These are phyloP conservation scores for Eucalyptus polybractea DNA, from an alignment of 345 rosid species.

Conservation along the genomic window DNA sequence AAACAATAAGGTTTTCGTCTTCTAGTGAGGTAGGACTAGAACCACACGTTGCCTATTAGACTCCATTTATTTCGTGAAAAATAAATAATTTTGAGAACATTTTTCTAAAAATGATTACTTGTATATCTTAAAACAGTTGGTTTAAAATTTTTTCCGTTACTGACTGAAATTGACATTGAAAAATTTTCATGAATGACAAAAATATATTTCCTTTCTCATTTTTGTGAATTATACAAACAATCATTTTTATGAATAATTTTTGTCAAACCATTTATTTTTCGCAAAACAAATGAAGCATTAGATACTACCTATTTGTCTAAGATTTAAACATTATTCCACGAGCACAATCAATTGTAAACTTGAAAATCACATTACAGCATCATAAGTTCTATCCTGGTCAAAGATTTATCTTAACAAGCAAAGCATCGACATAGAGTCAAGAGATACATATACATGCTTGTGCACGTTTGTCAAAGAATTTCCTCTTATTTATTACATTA, in stretches of 20 bases:
- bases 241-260: rapidly evolving
- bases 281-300: background rate
- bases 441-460: background rate
- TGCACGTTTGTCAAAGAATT: background rate
- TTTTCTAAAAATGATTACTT: background rate
- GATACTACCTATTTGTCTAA: background rate
- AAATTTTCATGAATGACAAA: background rate
- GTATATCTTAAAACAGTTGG: background rate
- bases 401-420: background rate
- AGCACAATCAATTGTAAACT: background rate
- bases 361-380: background rate
- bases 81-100: background rate
- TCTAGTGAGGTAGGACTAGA: background rate
- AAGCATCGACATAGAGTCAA: background rate
- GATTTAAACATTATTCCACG: background rate
- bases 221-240: background rate
- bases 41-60: rapidly evolving
- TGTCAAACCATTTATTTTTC: background rate
- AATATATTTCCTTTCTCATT: background rate
- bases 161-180: rapidly evolving
- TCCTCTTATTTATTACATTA: background rate
- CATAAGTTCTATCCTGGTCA: background rate
- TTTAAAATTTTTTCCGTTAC: background rate
- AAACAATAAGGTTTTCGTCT: background rate
- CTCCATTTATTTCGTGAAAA: rapidly evolving